Base-by-base conservation (phyloP, 2,329 filamentous ascomycete species). In the Plenodomus lindquistii region DNA sequence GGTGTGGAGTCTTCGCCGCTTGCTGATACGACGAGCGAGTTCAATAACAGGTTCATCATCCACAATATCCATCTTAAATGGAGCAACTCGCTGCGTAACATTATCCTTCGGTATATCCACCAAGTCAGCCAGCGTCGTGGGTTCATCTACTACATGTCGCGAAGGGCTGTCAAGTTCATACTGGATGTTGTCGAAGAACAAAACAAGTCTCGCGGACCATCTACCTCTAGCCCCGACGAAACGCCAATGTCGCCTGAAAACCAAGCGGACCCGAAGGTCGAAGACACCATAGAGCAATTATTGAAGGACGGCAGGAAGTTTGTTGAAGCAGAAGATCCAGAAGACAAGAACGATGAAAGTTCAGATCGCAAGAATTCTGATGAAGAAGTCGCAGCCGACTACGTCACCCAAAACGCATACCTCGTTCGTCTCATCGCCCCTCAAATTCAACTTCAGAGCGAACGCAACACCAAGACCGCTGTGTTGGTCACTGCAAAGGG, bases 11-110 rank as follows among this genome's bases (percentile, higher is more conserved):
- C 87, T 1, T 84, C 86, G 2, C 83, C 87, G 1, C 83, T 86
- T 3, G 84, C 88, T 15, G 91, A 97, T 57, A 93, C 93, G 59
- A 86, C 89, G 40, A 96, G 89, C 71, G 92, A 97, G 68, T 99
- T 97, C 78, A 94, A 95, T 70, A 99, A 99, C 67, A 88, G 94
- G 2, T 99, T 99, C 76, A 93, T 97, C 61, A 88, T 99, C 43
- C 94, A 99, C 77, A 99, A 99, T 63, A 84, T 95, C 69, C 94
- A 99, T 66, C 78, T 99, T 48, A 99, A 99, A 73, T 99, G 94
- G 94, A 97, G 96, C 76, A 99, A 99, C 63, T 84, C 92, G 10
- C 76, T 99, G 31, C 85, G 94, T 50, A 97, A 99, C 67, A 97
- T 97, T 63, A 94, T 99, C 41, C 82, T 99, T 35, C 89, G 94